Base-by-base conservation (phyloP, 1,139 yeast species). In the Kodamaea alishanica region DNA sequence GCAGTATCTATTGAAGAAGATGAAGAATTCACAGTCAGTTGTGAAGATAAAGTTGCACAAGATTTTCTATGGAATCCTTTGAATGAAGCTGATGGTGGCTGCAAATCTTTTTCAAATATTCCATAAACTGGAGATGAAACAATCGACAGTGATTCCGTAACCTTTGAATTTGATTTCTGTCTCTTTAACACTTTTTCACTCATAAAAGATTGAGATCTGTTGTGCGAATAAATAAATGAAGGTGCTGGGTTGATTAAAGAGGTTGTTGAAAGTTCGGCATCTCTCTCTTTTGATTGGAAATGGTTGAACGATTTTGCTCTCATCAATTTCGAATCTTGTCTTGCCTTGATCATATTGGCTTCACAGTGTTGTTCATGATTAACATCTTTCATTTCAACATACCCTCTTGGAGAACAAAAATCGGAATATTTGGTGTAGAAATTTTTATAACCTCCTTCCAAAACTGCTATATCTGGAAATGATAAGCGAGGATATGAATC, bases 361-460 rank as follows among this genome's bases (percentile, higher is more conserved):
- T 87, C 95, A 56, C 96, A 83, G 29, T 77, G 67, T 33, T 69
- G 69, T 47, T 75, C 73, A 60, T 81, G 84, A 47, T 78, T 77
- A 27, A 75, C 71, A 54, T 90, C 90, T 52, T 84, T 81, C 98
- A 92, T 92, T 51, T 82, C 94, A 38, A 89, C 79, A 57, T 92
- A 90, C 41, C 77, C 80, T 51, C 77, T 84, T 2, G 96, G 96
- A 43, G 58, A 68, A 57, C 96, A 88, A 35, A 77, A 66, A 15
- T 59, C 55, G 40, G 70, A 66, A 55, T 67, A 75, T 32, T 63
- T 62, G 34, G 81, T 79, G 60, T 71, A 90, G 55, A 90, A 92
- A 30, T 70, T 70, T 55, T 84, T 81, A 67, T 92, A 92, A 6
- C 98, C 98, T 28, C 97, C 98, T 50, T 88, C 87, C 36, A 92